Base-by-base conservation (phyloP, 1,139 yeast species). In the Casaregolazyma lundiana region DNA sequence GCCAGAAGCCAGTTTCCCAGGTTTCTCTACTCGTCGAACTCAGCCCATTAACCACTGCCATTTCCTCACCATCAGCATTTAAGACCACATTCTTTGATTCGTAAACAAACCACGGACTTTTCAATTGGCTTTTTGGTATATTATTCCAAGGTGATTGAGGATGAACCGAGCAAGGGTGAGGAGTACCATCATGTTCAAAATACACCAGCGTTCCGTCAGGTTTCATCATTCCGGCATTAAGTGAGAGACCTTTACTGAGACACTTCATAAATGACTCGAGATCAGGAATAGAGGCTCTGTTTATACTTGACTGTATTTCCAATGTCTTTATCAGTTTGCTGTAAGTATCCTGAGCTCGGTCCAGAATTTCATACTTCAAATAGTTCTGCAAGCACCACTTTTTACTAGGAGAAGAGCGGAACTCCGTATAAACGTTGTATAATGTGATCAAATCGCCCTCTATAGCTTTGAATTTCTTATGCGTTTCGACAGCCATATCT, bases 391-490 rank as follows among this genome's bases (percentile, higher is more conserved):
- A 8, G 17, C 50, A 47, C 26, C 19, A 42, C 5, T 18, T 43
- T 11, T 40, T 32, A 11, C 45, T 49, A 17, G 54, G 50, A 35
- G 69, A 63, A 38, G 71, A 69, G 41, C 66, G 65, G 66, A 83
- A 88, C 3, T 81, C 88, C 53, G 84, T 81, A 60, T 74, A 88
- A 5, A 87, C 94, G 60, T 88, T 88, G 52, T 88, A 69, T 54
- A 88, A 65, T 0, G 96, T 85, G 52, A 89, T 70, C 64, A 86
- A 95, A 65, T 89, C 97, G 50, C 97, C 96, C 58, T 86, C 94
- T 56, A 84, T 88, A 1, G 92, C 94, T 66, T 84, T 84, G 42
- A 78, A 71, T 68, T 78, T 74, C 61, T 83, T 81, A 48, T 60
- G 63, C 29, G 50, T 55, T 4, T 45, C 45, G 6, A 48, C 49